Base-by-base conservation (phyloP, 345 rosid species). In the Bruguiera gymnorhiza region DNA sequence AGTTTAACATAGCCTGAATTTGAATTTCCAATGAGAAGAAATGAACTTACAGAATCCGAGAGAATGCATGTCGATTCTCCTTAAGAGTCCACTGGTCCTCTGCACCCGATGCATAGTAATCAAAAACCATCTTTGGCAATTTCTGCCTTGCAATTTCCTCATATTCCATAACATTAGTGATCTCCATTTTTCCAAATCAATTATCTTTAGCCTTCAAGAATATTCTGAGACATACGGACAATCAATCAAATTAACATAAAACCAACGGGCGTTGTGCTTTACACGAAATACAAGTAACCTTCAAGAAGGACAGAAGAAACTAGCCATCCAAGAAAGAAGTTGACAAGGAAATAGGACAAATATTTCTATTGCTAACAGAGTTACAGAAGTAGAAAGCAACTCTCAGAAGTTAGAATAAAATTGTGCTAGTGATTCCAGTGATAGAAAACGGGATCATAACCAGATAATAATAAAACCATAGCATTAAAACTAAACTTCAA, bases 71-170 rank as follows among this genome's bases (percentile, higher is more conserved):
- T 19, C 85, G 84, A 74, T 94, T 94, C 76, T 94, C 97, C 76
- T 62, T 68, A 59, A 94, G 96, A 70, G 89, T 91, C 98, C 97
- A 94, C 69, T 94, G 90, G 80, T 94, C 98, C 74, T 94, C 98
- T 10, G 98, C 95, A 65, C 98, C 97, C 3, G 97, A 89, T 30
- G 97, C 90, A 76, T 86, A 88, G 73, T 94, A 94, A 82, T 94
- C 97, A 75, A 79, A 94, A 53, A 87, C 86, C 97, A 94, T 92
- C 87, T 92, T 91, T 20, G 99, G 97, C 76, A 94, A 39, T 69
- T 89, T 94, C 83, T 83, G 76, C 82, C 84, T 94, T 6, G 99
- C 99, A 66, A 94, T 86, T 73, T 85, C 86, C 71, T 94, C 86
- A 70, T 86, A 94, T 78, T 92, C 97, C 79, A 76, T 80, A 31